Evolutionary conservation across 106 monocot genomes (phyloP).

Genomic region (Platanthera zijinensis): DNA sequence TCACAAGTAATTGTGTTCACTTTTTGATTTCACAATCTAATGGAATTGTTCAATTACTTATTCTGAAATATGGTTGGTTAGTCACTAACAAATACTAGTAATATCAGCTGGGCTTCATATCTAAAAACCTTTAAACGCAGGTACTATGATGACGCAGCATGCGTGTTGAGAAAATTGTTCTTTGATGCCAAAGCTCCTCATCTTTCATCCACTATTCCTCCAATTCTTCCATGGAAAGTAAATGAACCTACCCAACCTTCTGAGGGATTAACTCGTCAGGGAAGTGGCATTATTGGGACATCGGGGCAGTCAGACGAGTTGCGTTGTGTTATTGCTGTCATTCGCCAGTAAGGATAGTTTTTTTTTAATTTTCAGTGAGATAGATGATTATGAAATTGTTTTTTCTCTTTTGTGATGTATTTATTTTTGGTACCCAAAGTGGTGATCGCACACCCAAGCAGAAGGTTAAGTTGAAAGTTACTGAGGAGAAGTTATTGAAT

Average conservation of each 20-base stretch:
- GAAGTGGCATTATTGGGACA: conserved; percentile 85
- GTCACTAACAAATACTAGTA: not conserved
- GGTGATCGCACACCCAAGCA: conserved; percentile 99
- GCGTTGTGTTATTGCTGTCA: conserved; percentile 93
- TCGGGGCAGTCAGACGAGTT: conserved; percentile 96
- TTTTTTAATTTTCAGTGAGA: not conserved
- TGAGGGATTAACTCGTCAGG: conserved; percentile 81
- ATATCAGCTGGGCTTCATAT: not conserved
- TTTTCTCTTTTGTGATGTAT: not conserved
- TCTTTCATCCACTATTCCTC: conserved; percentile 87
- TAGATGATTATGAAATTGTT: not conserved
- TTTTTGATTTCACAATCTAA: not conserved
- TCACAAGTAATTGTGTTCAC: conserved; percentile 63
- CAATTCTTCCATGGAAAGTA: conserved; percentile 90
- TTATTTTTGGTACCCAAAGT: conserved; percentile 27
- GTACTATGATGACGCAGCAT: conserved; percentile 99
- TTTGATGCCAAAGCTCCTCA: conserved; percentile 99
- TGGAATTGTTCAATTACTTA: not conserved
- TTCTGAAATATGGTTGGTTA: not conserved
- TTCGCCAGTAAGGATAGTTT: conserved; percentile 74
- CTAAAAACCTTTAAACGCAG: conserved; percentile 24
- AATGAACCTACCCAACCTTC: conserved; percentile 68
- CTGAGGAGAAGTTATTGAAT: conserved; percentile 92
- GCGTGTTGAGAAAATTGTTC: conserved; percentile 93
- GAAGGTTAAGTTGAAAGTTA: conserved; percentile 97